Conservation (phyloP, 2,329 filamentous ascomycete genomes). For the Ascocoryne sarcoides region DNA sequence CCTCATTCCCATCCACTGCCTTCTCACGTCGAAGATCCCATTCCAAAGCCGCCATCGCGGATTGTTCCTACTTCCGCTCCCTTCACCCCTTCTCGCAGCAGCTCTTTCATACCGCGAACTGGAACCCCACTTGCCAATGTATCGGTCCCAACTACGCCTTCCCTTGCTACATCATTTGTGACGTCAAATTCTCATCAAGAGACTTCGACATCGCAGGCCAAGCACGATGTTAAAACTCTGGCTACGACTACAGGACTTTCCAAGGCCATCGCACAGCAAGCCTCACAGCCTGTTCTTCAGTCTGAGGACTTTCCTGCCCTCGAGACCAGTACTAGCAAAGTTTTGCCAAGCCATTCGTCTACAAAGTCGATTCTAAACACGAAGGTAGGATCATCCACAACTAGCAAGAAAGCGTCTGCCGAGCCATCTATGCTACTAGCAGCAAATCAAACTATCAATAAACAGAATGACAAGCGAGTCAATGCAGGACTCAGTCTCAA, state of each 20-base stretch:
- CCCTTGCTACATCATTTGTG: conserved; percentile 2
- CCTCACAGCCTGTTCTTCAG: conserved; percentile 34
- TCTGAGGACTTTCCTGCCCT: conserved; percentile 57
- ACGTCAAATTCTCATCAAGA: conserved; percentile 2
- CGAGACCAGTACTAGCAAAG: conserved; percentile 30
- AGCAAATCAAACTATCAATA: conserved; percentile 8
- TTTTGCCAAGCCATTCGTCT: conserved; percentile 6
- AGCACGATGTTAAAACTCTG: conserved; percentile 37
- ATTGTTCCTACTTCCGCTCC: conserved; percentile 23
- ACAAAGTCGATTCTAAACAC: conserved; percentile 6
- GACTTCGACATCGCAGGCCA: conserved; percentile 27
- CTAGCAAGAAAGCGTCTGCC: conserved; percentile 8
- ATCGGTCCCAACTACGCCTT: conserved; percentile 19
- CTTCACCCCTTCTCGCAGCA: conserved; percentile 23
- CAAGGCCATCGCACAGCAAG: conserved; percentile 33
- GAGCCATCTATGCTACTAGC: conserved; percentile 1
- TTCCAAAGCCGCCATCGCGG: conserved; percentile 18
- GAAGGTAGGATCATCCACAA: conserved; percentile 2
- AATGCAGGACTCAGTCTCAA: conserved; percentile 40
- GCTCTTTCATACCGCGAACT: conserved; percentile 17
- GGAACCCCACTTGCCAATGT: conserved; percentile 23
- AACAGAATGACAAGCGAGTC: conserved; percentile 17
- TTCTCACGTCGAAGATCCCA: conserved; percentile 16
- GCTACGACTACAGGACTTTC: conserved; percentile 39
- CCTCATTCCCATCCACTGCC: conserved; percentile 33